Base-by-base conservation (phyloP, 139 green algal genomes). In the Mychonastes homosphaera region DNA sequence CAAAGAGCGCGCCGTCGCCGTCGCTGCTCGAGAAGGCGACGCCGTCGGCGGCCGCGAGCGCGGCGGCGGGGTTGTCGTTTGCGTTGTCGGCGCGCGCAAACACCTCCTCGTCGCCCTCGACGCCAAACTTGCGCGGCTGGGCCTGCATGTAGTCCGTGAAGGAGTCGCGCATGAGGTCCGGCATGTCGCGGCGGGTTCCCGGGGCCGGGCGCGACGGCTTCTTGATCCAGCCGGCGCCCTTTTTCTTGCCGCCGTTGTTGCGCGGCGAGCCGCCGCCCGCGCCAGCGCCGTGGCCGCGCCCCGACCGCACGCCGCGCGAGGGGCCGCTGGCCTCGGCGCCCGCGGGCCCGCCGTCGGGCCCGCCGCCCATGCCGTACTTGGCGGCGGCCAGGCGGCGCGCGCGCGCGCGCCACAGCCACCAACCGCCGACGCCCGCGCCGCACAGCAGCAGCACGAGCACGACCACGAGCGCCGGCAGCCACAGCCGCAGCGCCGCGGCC, bases 121-220 rank as follows among this genome's bases (percentile, higher is more conserved):
- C n/a, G n/a, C n/a, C 36, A 34, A 67, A 59, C 24, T 49, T 19
- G 38, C 30, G 32, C 6, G 48, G 61, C 21, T 39, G 39, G 10
- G 38, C 21, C 2, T 47, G 47, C 48, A 67, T 59, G 51, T 67
- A 67, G 21, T 67, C 61, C 0, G 61, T 67, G 61, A 67, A 67
- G 2, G 32, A 52, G 40, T 67, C 61, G 6, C 61, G 51, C 61
- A 67, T 67, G 4, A 67, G 15, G 41, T 67, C 61, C 9, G 61
- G 61, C 29, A 55, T 60, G 40, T 67, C 53, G n/a, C n/a, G n/a
- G n/a, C n/a, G n/a, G n/a, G 13, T 34, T 26, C 12, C 61, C 61
- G 1, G 61, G 61, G 8, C 54, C 61, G 12, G 61, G 1, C 39
- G 2, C 39, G 18, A 23, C 1, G 39, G 18, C 18, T 47, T 47